phyloP scores from a whole-genome alignment of 2,329 filamentous ascomycete genomes.

The Sclerotinia borealis region DNA sequence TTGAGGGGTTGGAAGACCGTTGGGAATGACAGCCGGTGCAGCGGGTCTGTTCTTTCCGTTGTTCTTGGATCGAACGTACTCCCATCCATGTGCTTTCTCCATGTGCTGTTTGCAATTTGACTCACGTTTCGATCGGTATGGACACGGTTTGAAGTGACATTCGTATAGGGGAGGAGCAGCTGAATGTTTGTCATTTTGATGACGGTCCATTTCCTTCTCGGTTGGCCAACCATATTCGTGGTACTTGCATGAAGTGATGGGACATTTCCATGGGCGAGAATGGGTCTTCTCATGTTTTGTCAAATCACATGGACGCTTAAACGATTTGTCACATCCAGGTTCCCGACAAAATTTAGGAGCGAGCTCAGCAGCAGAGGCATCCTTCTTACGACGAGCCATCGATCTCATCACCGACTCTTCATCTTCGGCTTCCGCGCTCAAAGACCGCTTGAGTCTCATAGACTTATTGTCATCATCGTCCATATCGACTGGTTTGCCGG shows the following conservation, averaged over 20 bases:
- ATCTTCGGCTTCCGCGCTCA: conserved; percentile 65
- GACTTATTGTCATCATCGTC: conserved; percentile 43
- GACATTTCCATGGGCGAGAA: conserved; percentile 92
- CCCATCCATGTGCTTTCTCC: conserved; percentile 92
- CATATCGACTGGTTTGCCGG: conserved; percentile 57
- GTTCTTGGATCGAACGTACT: conserved; percentile 87
- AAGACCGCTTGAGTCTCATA: conserved; percentile 58
- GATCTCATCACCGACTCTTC: conserved; percentile 81
- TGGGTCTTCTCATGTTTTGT: conserved; percentile 99
- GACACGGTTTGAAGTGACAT: conserved; percentile 77
- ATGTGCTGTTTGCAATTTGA: conserved; percentile 98
- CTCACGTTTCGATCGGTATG: conserved; percentile 91
- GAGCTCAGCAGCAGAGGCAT: conserved; percentile 76
- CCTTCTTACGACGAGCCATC: conserved; percentile 95
- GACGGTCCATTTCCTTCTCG: conserved; percentile 93
- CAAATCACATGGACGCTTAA: conserved; percentile 93
- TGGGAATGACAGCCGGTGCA: conserved; percentile 35
- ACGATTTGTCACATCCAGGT: conserved; percentile 77
- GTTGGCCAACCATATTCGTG: conserved; percentile 88
- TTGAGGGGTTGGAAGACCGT: conserved; percentile 51
- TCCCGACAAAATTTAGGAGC: conserved; percentile 73
- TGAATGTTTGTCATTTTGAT: conserved; percentile 95
- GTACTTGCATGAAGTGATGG: conserved; percentile 78
- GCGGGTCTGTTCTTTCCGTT: conserved; percentile 57
- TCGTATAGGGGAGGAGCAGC: conserved; percentile 71